Evolutionary conservation across 345 rosid genomes (phyloP).

Genomic region (Camelina laxa): DNA sequence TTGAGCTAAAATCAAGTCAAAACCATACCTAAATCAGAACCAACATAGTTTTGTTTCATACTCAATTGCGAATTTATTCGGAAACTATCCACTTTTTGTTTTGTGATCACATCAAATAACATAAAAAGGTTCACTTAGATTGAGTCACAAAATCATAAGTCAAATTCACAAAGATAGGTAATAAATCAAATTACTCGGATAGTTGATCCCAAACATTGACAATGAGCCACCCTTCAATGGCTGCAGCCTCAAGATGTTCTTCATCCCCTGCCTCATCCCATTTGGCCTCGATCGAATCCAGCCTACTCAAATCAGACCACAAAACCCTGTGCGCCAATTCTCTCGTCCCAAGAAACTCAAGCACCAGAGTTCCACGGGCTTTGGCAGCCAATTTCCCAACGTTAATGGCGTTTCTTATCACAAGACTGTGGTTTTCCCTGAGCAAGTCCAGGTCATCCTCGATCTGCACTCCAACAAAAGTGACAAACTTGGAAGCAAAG

Average conservation of each 20-base stretch:
- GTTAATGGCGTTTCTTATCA: slow-evolving; percentile 34
- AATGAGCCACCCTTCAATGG: slow-evolving; percentile 48
- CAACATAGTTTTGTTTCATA: not conserved
- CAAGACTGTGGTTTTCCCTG: slow-evolving; percentile 39
- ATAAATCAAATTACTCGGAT: slow-evolving; percentile 18
- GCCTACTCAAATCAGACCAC: slow-evolving; percentile 41
- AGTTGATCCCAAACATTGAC: slow-evolving; percentile 42
- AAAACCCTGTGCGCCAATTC: slow-evolving; percentile 38
- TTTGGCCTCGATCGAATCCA: slow-evolving; percentile 42
- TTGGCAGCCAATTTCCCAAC: slow-evolving; percentile 36
- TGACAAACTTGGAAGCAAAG: slow-evolving; percentile 43
- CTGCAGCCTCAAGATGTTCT: slow-evolving; percentile 44
- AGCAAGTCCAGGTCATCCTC: slow-evolving; percentile 41
- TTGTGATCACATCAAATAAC: not conserved
- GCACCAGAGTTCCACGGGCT: slow-evolving; percentile 35
- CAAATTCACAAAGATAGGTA: not conserved
- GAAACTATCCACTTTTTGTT: slow-evolving; percentile 4
- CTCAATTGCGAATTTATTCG: not conserved
- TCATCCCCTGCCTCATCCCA: slow-evolving; percentile 31
- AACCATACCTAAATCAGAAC: not conserved
- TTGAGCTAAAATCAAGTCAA: not conserved
- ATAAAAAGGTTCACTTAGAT: not conserved
- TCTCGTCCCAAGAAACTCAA: slow-evolving; percentile 43
- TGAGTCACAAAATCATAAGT: not conserved
- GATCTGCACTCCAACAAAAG: slow-evolving; percentile 42